Evolutionary conservation across 2,329 filamentous ascomycete species (phyloP).

Genomic region (Fusarium torulosum): DNA sequence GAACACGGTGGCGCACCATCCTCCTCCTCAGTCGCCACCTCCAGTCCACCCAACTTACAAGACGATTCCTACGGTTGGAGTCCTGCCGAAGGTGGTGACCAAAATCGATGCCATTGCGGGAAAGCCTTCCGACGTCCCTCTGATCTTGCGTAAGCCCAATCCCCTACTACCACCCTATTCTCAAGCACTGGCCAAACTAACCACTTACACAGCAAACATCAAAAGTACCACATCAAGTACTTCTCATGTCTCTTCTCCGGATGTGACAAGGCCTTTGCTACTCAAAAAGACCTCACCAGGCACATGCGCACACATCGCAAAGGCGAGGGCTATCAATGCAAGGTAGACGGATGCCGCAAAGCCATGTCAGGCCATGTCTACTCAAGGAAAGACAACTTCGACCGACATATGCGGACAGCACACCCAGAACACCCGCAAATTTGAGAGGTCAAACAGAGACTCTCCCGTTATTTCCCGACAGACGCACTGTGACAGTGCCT

Average conservation of each 20-base stretch:
- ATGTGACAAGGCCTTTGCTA: slow-evolving; percentile 47
- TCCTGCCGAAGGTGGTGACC: slow-evolving; percentile 28
- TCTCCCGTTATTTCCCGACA: slow-evolving; percentile 36
- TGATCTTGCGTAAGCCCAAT: slow-evolving; percentile 44
- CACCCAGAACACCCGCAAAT: slow-evolving; percentile 45
- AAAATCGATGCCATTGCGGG: slow-evolving; percentile 43
- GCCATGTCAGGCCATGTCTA: slow-evolving; percentile 47
- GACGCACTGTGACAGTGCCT: slow-evolving; percentile 18
- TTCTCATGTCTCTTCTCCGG: slow-evolving; percentile 45
- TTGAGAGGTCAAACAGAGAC: slow-evolving; percentile 40
- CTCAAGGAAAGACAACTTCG: slow-evolving; percentile 48
- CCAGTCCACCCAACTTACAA: slow-evolving; percentile 39
- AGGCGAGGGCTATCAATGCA: slow-evolving; percentile 46
- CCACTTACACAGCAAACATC: slow-evolving; percentile 39
- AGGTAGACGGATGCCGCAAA: slow-evolving; percentile 47
- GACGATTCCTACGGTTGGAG: slow-evolving; percentile 41
- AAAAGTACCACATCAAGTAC: slow-evolving; percentile 49
- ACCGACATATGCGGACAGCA: slow-evolving; percentile 48
- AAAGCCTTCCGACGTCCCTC: slow-evolving; percentile 47
- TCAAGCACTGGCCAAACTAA: slow-evolving; percentile 12
- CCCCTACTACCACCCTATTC: not conserved
- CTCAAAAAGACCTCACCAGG: slow-evolving; percentile 46
- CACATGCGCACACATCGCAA: slow-evolving; percentile 47
- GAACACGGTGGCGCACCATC: slow-evolving; percentile 35
- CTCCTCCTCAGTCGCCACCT: slow-evolving; percentile 40